Conservation (phyloP, 1,284 basidiomycete species). For the Cutaneotrichosporon dermatis region DNA sequence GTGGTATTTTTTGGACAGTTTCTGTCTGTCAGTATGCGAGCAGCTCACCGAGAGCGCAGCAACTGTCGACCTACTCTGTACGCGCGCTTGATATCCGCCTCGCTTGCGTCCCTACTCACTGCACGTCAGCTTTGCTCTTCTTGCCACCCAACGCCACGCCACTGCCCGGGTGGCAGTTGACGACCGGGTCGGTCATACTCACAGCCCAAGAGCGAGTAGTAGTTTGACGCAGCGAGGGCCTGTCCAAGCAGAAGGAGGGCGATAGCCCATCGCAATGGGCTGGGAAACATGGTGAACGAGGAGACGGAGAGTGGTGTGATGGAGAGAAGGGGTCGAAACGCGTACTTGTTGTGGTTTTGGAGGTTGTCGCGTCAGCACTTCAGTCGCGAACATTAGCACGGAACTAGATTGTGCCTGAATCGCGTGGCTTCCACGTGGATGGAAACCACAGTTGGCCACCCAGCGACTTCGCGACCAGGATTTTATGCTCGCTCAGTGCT, state of each 20-base stretch:
- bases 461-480: too few relatives aligned
- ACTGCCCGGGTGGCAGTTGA: not conserved
- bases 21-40: conserved; percentile 48
- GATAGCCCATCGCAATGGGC: conserved; percentile 1
- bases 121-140: conserved; percentile 10
- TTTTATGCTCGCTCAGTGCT: too few relatives aligned
- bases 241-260: conserved; percentile 37
- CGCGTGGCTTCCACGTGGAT: not conserved
- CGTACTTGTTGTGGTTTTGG: not conserved
- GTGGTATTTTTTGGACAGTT: conserved; percentile 80
- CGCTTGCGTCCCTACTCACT: conserved; percentile 75
- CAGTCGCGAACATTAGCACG: conserved; percentile 1
- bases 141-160: not conserved
- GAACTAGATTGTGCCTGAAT: not conserved
- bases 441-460: not conserved
- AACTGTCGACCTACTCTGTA: conserved; percentile 56
- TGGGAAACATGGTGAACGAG: conserved; percentile 9
- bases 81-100: conserved; percentile 81
- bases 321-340: not conserved
- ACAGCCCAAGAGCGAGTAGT: conserved; percentile 50
- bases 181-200: conserved; percentile 5
- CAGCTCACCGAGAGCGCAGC: not conserved
- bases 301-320: not conserved
- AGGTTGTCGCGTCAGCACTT: conserved; percentile 4
- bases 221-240: conserved; percentile 39